Conservation (phyloP, 1,139 yeast genomes). For the Nakaseomyces nivariensis region DNA sequence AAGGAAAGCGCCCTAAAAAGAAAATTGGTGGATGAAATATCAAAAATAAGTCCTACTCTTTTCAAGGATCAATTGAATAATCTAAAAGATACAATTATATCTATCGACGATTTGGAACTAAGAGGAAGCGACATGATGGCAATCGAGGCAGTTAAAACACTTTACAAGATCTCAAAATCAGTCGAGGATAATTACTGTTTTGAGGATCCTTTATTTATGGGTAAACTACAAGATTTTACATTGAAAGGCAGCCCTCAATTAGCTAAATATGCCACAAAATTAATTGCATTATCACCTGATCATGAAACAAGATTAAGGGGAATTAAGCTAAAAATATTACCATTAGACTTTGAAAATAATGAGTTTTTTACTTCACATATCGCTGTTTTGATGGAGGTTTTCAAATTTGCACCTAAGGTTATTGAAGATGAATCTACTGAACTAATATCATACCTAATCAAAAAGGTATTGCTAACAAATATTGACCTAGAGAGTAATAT, state of each 20-base stretch:
- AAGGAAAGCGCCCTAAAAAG: constrained; percentile 33
- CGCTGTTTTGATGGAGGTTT: constrained; percentile 53
- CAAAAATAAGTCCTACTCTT: constrained; percentile 53
- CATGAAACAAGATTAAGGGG: constrained; percentile 35
- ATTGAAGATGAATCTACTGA: constrained; percentile 49
- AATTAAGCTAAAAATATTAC: constrained; percentile 40
- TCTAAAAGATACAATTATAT: constrained; percentile 37
- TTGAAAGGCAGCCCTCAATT: constrained; percentile 47
- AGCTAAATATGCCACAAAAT: constrained; percentile 56
- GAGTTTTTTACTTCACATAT: constrained; percentile 45
- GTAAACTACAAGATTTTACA: constrained; percentile 38
- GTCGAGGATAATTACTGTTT: constrained; percentile 23
- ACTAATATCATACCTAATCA: constrained; percentile 50
- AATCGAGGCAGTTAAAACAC: constrained; percentile 42
- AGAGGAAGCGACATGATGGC: constrained; percentile 19
- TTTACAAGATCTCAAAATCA: constrained; percentile 47
- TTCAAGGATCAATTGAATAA: constrained; percentile 50
- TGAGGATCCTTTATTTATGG: constrained; percentile 32
- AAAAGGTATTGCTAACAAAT: constrained; percentile 50
- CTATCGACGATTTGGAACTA: constrained; percentile 23
- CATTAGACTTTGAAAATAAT: constrained; percentile 35
- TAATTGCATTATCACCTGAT: constrained; percentile 41
- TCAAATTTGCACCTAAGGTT: constrained; percentile 40
- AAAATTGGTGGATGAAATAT: constrained; percentile 45
- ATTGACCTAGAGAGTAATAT: constrained; percentile 20